These are phyloP conservation scores for Lachancea lanzarotensis DNA, from an alignment of 805 yeast species.

Conservation along the genomic window DNA sequence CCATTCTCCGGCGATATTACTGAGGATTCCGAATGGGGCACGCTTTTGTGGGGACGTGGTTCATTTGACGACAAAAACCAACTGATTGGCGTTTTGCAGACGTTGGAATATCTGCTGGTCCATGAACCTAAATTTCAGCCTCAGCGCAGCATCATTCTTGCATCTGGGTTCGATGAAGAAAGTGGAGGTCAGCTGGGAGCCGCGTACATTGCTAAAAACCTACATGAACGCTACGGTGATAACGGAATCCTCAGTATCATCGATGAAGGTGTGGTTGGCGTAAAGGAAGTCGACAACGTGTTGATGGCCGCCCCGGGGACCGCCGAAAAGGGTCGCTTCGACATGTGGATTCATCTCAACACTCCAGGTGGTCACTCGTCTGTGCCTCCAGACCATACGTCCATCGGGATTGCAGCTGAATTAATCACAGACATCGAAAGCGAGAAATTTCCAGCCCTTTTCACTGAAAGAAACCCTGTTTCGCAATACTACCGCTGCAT, in stretches of 20 bases:
- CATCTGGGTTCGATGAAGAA: constrained; percentile 76
- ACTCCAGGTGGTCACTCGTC: constrained; percentile 59
- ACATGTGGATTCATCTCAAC: constrained; percentile 29
- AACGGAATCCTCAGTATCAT: constrained; percentile 54
- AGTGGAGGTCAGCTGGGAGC: constrained; percentile 62
- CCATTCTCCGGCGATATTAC: constrained; percentile 61
- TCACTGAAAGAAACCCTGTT: constrained; percentile 52
- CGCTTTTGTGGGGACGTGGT: constrained; percentile 66
- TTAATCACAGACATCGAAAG: constrained; percentile 49
- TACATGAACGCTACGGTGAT: constrained; percentile 49
- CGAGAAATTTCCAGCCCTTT: constrained; percentile 39
- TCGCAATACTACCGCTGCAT: constrained; percentile 51
- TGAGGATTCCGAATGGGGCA: constrained; percentile 47
- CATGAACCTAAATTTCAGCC: constrained; percentile 42
- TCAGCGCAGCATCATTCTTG: constrained; percentile 50
- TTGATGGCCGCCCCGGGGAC: constrained; percentile 45
- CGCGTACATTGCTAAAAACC: constrained; percentile 35
- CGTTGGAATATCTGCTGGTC: constrained; percentile 45
- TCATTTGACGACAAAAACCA: constrained; percentile 65
- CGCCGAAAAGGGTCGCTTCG: constrained; percentile 53
- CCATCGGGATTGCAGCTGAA: constrained; percentile 63
- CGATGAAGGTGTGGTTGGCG: constrained; percentile 54
- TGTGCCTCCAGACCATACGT: constrained; percentile 59
- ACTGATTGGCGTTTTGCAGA: constrained; percentile 55
- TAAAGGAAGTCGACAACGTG: constrained; percentile 35